A percentile compares a stretch with the other conserved stretches of the same genome.
Conservation (phyloP, 192 early-diverging fungal species). For the Anaeromyces robustus region DNA sequence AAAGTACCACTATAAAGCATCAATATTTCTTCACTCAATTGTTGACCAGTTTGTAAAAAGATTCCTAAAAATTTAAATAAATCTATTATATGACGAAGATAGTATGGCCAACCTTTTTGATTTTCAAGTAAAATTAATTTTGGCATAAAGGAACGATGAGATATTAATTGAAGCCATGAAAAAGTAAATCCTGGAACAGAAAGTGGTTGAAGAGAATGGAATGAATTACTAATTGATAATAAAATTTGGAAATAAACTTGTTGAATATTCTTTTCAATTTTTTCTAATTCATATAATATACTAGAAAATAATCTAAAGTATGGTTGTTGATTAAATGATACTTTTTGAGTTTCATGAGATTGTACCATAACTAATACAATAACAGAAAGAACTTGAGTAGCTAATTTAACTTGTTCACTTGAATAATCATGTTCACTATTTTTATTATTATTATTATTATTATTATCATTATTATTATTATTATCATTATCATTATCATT, state of each 20-base stretch:
- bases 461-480: too few species aligned
- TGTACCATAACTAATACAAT: slow-evolving; percentile 70
- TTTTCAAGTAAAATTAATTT: slow-evolving; percentile 59
- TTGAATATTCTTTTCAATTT: slow-evolving; percentile 42
- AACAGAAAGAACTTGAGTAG: slow-evolving; percentile 75
- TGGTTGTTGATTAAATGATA: slow-evolving; percentile 74
- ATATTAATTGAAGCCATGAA: slow-evolving; percentile 84
- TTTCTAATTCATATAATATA: slow-evolving; percentile 61
- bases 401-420: slow-evolving; percentile 11
- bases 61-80: slow-evolving; percentile 76
- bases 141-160: slow-evolving; percentile 86
- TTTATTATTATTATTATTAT: not conserved
- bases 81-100: slow-evolving; percentile 68
- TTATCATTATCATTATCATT: not conserved
- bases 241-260: slow-evolving; percentile 59
- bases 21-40: slow-evolving; percentile 20
- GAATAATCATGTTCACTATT: slow-evolving; percentile 24
- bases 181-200: slow-evolving; percentile 86
- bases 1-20: slow-evolving; percentile 81
- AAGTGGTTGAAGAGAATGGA: slow-evolving; percentile 68
- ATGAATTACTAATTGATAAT: slow-evolving; percentile 51
- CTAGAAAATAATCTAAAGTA: slow-evolving; percentile 80
- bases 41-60: slow-evolving; percentile 34
- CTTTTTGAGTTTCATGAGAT: slow-evolving; percentile 59
- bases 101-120: slow-evolving; percentile 76